Conservation (phyloP, 805 yeast species). For the Pichia ethanolica region DNA sequence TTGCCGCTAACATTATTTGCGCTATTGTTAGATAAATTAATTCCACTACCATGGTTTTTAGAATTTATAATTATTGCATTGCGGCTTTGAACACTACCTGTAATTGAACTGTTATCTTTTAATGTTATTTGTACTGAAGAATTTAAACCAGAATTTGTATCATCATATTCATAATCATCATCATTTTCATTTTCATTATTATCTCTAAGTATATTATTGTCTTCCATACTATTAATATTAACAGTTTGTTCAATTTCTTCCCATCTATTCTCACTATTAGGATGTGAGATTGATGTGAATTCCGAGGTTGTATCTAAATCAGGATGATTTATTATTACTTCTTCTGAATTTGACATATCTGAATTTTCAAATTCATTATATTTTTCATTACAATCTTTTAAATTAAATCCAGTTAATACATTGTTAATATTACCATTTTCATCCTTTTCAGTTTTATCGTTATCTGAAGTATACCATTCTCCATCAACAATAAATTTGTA, state of each 20-base stretch:
- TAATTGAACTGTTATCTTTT: conserved; percentile 18
- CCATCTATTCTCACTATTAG: conserved; percentile 9
- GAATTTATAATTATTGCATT: background rate
- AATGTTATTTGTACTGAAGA: conserved; percentile 25
- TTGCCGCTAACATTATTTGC: background rate
- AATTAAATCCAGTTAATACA: conserved; percentile 15
- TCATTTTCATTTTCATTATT: background rate
- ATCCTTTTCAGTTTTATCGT: conserved; percentile 35
- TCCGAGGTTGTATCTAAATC: conserved; percentile 24
- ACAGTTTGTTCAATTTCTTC: background rate
- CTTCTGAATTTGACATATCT: conserved; percentile 21
- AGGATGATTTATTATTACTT: conserved; percentile 6
- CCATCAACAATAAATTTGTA: conserved; percentile 59
- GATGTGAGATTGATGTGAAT: conserved; percentile 28
- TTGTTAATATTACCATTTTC: conserved; percentile 44
- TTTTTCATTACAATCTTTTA: no score
- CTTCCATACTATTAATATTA: background rate
- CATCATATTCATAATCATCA: conserved; percentile 1
- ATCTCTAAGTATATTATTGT: background rate
- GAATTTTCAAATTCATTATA: background rate
- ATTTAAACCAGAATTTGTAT: conserved; percentile 10
- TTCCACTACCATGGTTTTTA: no score
- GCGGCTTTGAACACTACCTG: conserved; percentile 1
- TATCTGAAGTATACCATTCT: conserved; percentile 39
- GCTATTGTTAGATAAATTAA: background rate